These are phyloP conservation scores for Sphaerobolus stellatus DNA, from an alignment of 1,284 basidiomycete genomes.

Conservation along the genomic window DNA sequence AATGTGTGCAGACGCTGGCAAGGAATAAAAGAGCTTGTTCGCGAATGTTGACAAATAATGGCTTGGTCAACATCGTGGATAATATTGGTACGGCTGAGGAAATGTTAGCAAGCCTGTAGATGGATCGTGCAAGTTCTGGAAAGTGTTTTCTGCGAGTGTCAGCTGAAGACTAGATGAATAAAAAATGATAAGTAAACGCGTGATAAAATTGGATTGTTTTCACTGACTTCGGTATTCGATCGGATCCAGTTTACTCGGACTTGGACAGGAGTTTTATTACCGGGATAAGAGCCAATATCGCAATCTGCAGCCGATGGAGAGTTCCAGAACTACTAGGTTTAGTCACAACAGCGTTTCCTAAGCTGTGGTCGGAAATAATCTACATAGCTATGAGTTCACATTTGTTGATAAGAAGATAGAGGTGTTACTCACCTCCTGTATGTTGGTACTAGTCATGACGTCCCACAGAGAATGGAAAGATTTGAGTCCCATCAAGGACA, in stretches of 20 bases:
- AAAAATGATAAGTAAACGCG: slow-evolving; percentile 11
- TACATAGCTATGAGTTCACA: slow-evolving; percentile 30
- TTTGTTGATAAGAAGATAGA: slow-evolving; percentile 25
- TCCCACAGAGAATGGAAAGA: slow-evolving; percentile 40
- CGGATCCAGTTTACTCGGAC: slow-evolving; percentile 50
- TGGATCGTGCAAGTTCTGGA: slow-evolving; percentile 51
- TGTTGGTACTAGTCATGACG: slow-evolving; percentile 8
- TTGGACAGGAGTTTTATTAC: slow-evolving; percentile 46
- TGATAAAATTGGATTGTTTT: slow-evolving; percentile 1
- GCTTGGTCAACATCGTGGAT: slow-evolving; percentile 57
- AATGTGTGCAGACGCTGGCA: slow-evolving; percentile 26
- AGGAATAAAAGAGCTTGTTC: slow-evolving; percentile 83
- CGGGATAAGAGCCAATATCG: slow-evolving; percentile 50
- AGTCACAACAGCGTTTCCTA: slow-evolving; percentile 48
- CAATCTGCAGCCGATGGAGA: slow-evolving; percentile 52
- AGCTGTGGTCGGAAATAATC: slow-evolving; percentile 29
- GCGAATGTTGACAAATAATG: slow-evolving; percentile 67
- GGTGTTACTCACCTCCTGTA: slow-evolving; percentile 38
- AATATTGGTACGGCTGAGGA: slow-evolving; percentile 45
- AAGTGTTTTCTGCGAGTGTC: slow-evolving; percentile 43
- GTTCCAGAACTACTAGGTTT: slow-evolving; percentile 63
- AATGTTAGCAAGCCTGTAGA: slow-evolving; percentile 65
- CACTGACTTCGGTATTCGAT: slow-evolving; percentile 30
- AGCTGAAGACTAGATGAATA: slow-evolving; percentile 17
- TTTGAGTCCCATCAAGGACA: slow-evolving; percentile 47